Conservation (phyloP, 352 stramenopile species). For the Globisporangium spiculum region DNA sequence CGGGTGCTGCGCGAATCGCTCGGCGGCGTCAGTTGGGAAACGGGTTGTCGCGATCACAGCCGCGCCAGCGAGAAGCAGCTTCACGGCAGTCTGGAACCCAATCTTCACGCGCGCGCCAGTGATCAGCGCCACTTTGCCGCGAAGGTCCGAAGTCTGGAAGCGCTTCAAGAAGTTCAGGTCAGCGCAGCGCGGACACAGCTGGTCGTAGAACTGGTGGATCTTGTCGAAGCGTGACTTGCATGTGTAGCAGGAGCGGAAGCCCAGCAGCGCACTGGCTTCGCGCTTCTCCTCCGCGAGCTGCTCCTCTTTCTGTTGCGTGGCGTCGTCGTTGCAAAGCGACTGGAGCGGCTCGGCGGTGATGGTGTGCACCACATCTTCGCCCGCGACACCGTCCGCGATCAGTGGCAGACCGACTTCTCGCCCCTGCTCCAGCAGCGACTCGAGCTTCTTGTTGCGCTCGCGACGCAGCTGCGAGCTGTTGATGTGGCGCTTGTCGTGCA, state of each 20-base stretch:
- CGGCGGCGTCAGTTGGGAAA: slow-evolving; percentile 92
- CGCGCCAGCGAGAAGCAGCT: slow-evolving; percentile 90
- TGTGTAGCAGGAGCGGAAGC: slow-evolving; percentile 94
- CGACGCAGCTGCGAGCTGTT: slow-evolving; percentile 88
- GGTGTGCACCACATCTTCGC: slow-evolving; percentile 57
- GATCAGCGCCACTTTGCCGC: slow-evolving; percentile 90
- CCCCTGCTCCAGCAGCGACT: slow-evolving; percentile 85
- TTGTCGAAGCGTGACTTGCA: slow-evolving; percentile 95
- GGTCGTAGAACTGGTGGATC: slow-evolving; percentile 96
- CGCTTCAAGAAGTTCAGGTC: slow-evolving; percentile 94
- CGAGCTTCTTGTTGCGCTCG: slow-evolving; percentile 90
- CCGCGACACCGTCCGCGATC: slow-evolving; percentile 90
- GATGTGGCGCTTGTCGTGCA: slow-evolving; percentile 93
- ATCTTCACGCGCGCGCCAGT: slow-evolving; percentile 97
- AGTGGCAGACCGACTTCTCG: slow-evolving; percentile 76
- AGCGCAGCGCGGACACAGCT: slow-evolving; percentile 93
- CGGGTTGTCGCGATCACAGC: slow-evolving; percentile 94
- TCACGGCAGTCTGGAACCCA: slow-evolving; percentile 93
- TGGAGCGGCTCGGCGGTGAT: slow-evolving; percentile 37
- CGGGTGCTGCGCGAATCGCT: slow-evolving; percentile 87
- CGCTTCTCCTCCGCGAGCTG: slow-evolving; percentile 44
- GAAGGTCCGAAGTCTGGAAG: slow-evolving; percentile 89
- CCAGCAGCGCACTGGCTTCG: slow-evolving; percentile 59
- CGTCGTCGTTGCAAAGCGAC: slow-evolving; percentile 57
- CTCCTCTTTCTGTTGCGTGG: slow-evolving; percentile 47